Conservation (phyloP, 2,329 filamentous ascomycete genomes). For the Diaporthe ilicicola region DNA sequence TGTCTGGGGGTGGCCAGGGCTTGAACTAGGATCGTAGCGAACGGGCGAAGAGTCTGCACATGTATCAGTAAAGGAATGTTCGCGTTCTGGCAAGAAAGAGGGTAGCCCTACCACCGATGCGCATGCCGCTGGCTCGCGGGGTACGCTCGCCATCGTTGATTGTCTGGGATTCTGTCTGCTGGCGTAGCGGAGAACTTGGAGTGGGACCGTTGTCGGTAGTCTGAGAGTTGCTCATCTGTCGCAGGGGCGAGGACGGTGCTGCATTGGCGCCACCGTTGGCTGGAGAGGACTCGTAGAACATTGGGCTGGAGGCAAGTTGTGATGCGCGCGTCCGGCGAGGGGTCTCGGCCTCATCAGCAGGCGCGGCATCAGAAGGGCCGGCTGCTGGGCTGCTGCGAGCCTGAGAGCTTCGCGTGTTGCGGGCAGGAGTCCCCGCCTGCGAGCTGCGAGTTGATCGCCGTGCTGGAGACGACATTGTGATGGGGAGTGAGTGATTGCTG, state of each 20-base stretch:
- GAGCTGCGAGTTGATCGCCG: constrained; percentile 63
- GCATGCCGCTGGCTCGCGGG: constrained; percentile 70
- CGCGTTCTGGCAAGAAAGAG: no score
- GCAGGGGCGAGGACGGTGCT: constrained; percentile 59
- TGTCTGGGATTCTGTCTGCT: constrained; percentile 66
- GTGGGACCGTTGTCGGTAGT: constrained; percentile 52
- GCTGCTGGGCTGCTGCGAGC: constrained; percentile 44
- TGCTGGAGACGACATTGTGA: constrained; percentile 69
- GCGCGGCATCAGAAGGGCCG: constrained; percentile 19
- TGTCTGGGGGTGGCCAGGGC: constrained; percentile 76
- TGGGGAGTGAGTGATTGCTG: constrained; percentile 18
- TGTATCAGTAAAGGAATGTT: constrained; percentile 1
- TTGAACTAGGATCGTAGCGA: constrained; percentile 89
- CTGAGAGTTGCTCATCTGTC: constrained; percentile 66
- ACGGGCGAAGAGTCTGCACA: constrained; percentile 87
- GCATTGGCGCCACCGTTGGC: constrained; percentile 45
- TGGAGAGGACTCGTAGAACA: constrained; percentile 73
- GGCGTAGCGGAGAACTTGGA: constrained; percentile 68
- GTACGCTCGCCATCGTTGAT: constrained; percentile 70
- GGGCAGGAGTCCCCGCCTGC: constrained; percentile 58
- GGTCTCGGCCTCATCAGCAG: constrained; percentile 23
- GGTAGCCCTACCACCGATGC: constrained; percentile 67
- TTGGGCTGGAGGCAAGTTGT: constrained; percentile 77
- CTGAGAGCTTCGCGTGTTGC: constrained; percentile 42
- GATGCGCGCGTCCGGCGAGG: constrained; percentile 52